Evolutionary conservation across 148 eudicot genomes (phyloP).

Genomic region (Diospyros lotus): DNA sequence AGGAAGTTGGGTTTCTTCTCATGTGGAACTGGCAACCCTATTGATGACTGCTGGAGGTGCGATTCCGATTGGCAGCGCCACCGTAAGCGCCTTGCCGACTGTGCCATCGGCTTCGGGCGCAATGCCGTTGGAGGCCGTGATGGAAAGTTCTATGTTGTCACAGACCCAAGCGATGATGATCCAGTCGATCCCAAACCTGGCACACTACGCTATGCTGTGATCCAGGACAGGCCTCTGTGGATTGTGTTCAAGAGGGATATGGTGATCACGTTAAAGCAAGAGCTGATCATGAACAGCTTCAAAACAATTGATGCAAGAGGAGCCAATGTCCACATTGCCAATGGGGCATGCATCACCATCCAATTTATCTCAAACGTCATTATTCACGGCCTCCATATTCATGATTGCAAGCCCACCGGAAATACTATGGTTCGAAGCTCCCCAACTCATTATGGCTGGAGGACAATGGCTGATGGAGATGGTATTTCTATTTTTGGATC

Average conservation of each 20-base stretch:
- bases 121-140: conserved; percentile 83
- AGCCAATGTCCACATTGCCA: conserved; percentile 70
- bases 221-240: conserved; percentile 80
- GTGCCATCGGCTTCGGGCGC: conserved; percentile 81
- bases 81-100: conserved; percentile 79
- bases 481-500: conserved; percentile 76
- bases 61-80: conserved; percentile 64
- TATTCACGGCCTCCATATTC: conserved; percentile 78
- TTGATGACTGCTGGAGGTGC: conserved; percentile 95
- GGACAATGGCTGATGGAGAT: conserved; percentile 94
- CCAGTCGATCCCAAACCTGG: conserved; percentile 83
- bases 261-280: conserved; percentile 73
- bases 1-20: conserved; percentile 79
- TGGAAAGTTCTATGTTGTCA: conserved; percentile 73
- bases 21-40: conserved; percentile 82
- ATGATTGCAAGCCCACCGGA: conserved; percentile 82
- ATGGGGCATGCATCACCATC: conserved; percentile 75
- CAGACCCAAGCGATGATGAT: conserved; percentile 63
- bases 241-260: conserved; percentile 77
- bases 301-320: conserved; percentile 92
- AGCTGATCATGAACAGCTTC: conserved; percentile 89
- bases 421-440: conserved; percentile 92
- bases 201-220: conserved; percentile 79
- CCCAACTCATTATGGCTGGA: conserved; percentile 72
- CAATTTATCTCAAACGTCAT: conserved; percentile 78